Base-by-base conservation (phyloP, 129 eudicot species). In the Flaveria robusta region DNA sequence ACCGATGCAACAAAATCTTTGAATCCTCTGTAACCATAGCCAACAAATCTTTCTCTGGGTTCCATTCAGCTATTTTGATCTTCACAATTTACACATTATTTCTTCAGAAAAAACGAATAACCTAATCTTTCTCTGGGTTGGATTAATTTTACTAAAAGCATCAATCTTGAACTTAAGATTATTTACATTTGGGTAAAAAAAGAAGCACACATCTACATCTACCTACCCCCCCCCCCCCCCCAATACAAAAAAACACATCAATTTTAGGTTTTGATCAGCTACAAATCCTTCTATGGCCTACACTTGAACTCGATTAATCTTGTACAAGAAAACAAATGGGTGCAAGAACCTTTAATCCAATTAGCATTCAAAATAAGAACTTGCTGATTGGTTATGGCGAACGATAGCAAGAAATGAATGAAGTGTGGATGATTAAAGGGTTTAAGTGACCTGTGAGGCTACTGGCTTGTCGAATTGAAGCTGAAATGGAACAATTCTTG, bases 1-100 rank as follows among this genome's bases (percentile, higher is more conserved):
- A 94, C 58, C 99, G 90, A 75, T 94, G 98, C 58, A 94, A 84
- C 42, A 91, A 81, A 49, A 94, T 88, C 91, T 91, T 94, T 0
- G 96, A 94, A 75, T 94, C 99, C 54, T 87, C 97, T 9, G 96
- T 88, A 10, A 93, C 98, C 97, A 94, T 94, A 9, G 99, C 99
- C 46, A 94, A 77, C 68, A 94, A 81, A 83, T 94, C 99, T 78
- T 94, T 94, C 69, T 91, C 99, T 47, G 99, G 99, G 75, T 94
- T 94, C 99, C 99, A 94, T 90, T 91, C 99, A 9, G 97, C 97
- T 52, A 94, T 50, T 73, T 80, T 91, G 6, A 94, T 86, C 99
- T 94, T 83, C 75, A 77, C 77, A 77, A 24, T 7, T 60, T 18
- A 31, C 59, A 69, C 23, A 24, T 24, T 1, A 58, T 43, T 68